phyloP scores from a whole-genome alignment of 2,329 filamentous ascomycete species.

The Alternaria longipes region DNA sequence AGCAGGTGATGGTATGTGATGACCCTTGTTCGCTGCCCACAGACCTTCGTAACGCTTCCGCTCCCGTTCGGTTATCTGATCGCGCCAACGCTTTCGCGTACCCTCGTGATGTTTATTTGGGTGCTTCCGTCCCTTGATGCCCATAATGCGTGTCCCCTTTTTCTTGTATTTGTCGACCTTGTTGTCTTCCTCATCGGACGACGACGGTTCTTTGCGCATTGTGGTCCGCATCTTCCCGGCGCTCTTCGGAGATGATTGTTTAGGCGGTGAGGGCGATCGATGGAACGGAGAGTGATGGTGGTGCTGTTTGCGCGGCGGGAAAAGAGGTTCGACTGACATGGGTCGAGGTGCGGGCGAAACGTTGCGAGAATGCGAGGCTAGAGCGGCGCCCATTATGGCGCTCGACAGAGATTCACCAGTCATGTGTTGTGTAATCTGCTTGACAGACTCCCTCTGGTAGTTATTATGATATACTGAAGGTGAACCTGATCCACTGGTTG shows the following conservation, averaged over 20 bases:
- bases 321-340: slow-evolving; percentile 48
- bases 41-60: slow-evolving; percentile 84
- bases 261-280: slow-evolving; percentile 51
- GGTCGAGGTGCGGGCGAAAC: slow-evolving; percentile 50
- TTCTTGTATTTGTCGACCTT: slow-evolving; percentile 63
- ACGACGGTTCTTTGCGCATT: slow-evolving; percentile 63
- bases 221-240: slow-evolving; percentile 70
- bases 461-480: slow-evolving; percentile 50
- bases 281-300: slow-evolving; percentile 49
- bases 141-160: slow-evolving; percentile 66
- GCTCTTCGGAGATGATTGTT: slow-evolving; percentile 45
- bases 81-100: slow-evolving; percentile 77
- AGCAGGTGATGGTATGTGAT: slow-evolving; percentile 44
- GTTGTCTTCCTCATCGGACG: slow-evolving; percentile 59
- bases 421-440: slow-evolving; percentile 57
- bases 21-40: slow-evolving; percentile 81
- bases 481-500: slow-evolving; percentile 33
- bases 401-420: slow-evolving; percentile 73
- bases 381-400: slow-evolving; percentile 77
- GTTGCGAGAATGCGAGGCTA: slow-evolving; percentile 69
- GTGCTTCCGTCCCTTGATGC: slow-evolving; percentile 61
- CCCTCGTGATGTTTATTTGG: slow-evolving; percentile 79
- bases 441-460: slow-evolving; percentile 50
- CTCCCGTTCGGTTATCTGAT: slow-evolving; percentile 75
- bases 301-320: slow-evolving; percentile 53